These are phyloP conservation scores for Simplicillium sp. DNA, from an alignment of 2,329 filamentous ascomycete species.

Conservation along the genomic window DNA sequence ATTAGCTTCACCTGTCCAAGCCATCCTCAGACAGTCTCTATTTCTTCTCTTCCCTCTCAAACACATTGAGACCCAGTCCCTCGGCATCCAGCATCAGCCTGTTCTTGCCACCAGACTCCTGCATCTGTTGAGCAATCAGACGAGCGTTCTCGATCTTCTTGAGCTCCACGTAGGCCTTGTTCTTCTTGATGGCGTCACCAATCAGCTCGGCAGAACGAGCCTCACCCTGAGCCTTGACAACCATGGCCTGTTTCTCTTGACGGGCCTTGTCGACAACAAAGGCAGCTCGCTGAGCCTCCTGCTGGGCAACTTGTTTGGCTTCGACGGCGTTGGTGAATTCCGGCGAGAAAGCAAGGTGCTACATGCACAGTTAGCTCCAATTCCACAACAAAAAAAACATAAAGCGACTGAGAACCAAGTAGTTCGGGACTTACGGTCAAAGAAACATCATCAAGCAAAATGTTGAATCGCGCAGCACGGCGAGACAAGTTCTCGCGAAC, in stretches of 20 bases:
- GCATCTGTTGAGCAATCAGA: conserved; percentile 76
- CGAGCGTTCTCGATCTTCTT: conserved; percentile 97
- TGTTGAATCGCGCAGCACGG: conserved; percentile 93
- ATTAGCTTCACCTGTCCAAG: conserved; percentile 13
- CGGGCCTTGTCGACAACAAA: conserved; percentile 98
- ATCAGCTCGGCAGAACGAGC: conserved; percentile 95
- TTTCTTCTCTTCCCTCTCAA: conserved; percentile 41
- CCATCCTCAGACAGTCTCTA: conserved; percentile 11
- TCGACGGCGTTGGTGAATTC: conserved; percentile 67
- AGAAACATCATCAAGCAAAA: conserved; percentile 93
- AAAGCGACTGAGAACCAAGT: too few relatives aligned
- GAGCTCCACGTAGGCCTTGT: conserved; percentile 88
- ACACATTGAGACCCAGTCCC: conserved; percentile 85
- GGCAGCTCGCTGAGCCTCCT: conserved; percentile 93
- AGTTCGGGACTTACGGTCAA: conserved; percentile 60
- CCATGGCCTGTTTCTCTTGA: conserved; percentile 98
- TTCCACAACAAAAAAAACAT: neutral
- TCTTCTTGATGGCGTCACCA: conserved; percentile 99
- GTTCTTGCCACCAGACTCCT: conserved; percentile 80
- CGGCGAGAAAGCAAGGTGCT: conserved; percentile 65
- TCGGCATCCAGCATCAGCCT: conserved; percentile 88
- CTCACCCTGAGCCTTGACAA: conserved; percentile 98
- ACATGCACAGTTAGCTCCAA: conserved; percentile 13
- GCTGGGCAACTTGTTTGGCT: conserved; percentile 68
- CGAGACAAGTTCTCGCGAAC: conserved; percentile 89